Percentiles rank a stretch among this genome's conserved stretches.
phyloP scores from a whole-genome alignment of 2,329 filamentous ascomycete species.

The Fusarium agapanthi region DNA sequence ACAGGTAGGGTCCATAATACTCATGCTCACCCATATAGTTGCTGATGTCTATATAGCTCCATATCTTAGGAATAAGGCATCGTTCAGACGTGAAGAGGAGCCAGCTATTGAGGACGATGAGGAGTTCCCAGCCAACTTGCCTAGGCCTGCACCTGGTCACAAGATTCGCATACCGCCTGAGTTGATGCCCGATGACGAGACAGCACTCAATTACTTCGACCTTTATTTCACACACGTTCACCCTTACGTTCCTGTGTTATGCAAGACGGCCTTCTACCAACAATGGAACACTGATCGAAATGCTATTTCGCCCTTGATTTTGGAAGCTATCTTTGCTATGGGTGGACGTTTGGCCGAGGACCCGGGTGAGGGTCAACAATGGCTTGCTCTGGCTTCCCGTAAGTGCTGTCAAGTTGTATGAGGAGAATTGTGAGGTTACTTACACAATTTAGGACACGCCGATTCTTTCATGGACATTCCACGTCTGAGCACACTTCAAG shows the following conservation, averaged over 20 bases:
- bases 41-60: constrained; percentile 65
- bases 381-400: constrained; percentile 91
- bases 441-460: constrained; percentile 72
- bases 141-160: constrained; percentile 73
- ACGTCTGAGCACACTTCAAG: constrained; percentile 89
- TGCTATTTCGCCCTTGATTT: constrained; percentile 86
- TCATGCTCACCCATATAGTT: not conserved
- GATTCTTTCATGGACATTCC: constrained; percentile 94
- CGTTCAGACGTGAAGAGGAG: constrained; percentile 62
- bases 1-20: constrained; percentile 71
- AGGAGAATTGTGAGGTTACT: constrained; percentile 19
- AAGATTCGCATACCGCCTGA: constrained; percentile 90
- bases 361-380: constrained; percentile 85
- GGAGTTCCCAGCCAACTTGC: constrained; percentile 76
- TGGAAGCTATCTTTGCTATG: constrained; percentile 93
- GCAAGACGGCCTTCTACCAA: constrained; percentile 82
- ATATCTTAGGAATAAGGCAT: constrained; percentile 76
- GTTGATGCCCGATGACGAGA: constrained; percentile 89
- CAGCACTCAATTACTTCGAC: constrained; percentile 84
- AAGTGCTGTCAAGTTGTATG: constrained; percentile 39
- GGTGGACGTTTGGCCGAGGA: constrained; percentile 85
- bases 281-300: constrained; percentile 87
- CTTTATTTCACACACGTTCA: constrained; percentile 92
- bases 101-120: constrained; percentile 78
- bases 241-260: constrained; percentile 90